A percentile compares a stretch with the other conserved stretches of the same genome.
Evolutionary conservation across 768 basidiomycete genomes (phyloP).

Genomic region (Mycena albidolilacea): DNA sequence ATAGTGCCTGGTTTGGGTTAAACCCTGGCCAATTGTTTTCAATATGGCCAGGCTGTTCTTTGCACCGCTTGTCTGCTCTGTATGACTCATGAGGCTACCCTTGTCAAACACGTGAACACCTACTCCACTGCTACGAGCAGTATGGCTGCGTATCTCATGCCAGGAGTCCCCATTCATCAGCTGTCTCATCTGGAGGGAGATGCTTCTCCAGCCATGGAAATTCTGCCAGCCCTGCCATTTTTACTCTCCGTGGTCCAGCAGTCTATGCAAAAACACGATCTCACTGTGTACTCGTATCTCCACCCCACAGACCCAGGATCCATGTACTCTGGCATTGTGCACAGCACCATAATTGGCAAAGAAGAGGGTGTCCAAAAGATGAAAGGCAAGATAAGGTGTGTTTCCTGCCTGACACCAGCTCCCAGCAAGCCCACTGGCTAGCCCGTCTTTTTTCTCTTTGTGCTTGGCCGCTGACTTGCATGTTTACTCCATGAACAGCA

Average conservation of each 20-base stretch:
- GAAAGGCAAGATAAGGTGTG: too few relatives aligned
- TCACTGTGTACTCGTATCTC: conserved; percentile 85
- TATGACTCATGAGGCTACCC: too few relatives aligned
- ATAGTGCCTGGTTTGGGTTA: too few relatives aligned
- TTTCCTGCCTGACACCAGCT: conserved; percentile 44
- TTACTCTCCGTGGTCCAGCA: conserved; percentile 79
- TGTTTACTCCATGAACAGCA: conserved; percentile 52
- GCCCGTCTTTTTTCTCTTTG: conserved; percentile 44
- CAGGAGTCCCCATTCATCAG: conserved; percentile 80
- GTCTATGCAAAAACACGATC: conserved; percentile 81
- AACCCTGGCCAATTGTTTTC: too few relatives aligned
- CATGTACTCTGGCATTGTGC: too few relatives aligned
- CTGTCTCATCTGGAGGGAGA: conserved; percentile 89
- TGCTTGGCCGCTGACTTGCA: conserved; percentile 45
- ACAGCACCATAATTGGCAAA: conserved; percentile 74
- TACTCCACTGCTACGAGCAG: too few relatives aligned
- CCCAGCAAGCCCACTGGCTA: conserved; percentile 33
- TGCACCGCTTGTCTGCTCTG: too few relatives aligned
- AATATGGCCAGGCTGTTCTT: too few relatives aligned
- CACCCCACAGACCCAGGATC: conserved; percentile 88
- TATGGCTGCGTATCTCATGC: conserved; percentile 81
- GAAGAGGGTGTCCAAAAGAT: conserved; percentile 81
- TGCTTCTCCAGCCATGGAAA: conserved; percentile 87
- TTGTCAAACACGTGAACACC: too few relatives aligned
- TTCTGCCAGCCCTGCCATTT: conserved; percentile 90